These are phyloP conservation scores for Pseudocercospora fuligena DNA, from an alignment of 2,329 filamentous ascomycete species.

Conservation along the genomic window DNA sequence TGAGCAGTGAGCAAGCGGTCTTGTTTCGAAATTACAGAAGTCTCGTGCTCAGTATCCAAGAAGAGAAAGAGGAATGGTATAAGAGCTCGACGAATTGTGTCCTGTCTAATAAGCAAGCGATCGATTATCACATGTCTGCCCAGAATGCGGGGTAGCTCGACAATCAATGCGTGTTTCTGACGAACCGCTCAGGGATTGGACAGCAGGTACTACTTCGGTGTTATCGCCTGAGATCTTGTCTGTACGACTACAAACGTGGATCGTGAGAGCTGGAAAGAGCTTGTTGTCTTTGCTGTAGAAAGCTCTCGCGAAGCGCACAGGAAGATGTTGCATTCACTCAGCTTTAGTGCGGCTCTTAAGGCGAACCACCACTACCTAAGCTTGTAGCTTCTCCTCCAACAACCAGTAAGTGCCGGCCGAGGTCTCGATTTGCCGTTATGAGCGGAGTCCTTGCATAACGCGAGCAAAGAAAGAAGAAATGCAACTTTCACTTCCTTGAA, in stretches of 20 bases:
- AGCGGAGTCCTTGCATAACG: background rate
- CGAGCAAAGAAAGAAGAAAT: background rate
- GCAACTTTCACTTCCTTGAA: no score
- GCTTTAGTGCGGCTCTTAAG: conserved; percentile 1
- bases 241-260: background rate
- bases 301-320: background rate
- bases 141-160: conserved; percentile 24
- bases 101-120: conserved; percentile 17
- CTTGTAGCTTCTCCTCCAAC: background rate
- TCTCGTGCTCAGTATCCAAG: conserved; percentile 17
- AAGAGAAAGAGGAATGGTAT: conserved; percentile 1
- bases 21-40: background rate
- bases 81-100: background rate
- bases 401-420: conserved; percentile 1
- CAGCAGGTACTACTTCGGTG: conserved; percentile 17
- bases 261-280: background rate
- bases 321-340: background rate
- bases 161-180: conserved; percentile 14
- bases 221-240: background rate
- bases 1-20: background rate
- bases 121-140: conserved; percentile 15
- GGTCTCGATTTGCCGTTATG: background rate
- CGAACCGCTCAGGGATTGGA: conserved; percentile 7
- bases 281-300: background rate
- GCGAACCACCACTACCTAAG: background rate